Conservation (phyloP, 1,284 basidiomycete species). For the Pseudozyma hubeiensis region DNA sequence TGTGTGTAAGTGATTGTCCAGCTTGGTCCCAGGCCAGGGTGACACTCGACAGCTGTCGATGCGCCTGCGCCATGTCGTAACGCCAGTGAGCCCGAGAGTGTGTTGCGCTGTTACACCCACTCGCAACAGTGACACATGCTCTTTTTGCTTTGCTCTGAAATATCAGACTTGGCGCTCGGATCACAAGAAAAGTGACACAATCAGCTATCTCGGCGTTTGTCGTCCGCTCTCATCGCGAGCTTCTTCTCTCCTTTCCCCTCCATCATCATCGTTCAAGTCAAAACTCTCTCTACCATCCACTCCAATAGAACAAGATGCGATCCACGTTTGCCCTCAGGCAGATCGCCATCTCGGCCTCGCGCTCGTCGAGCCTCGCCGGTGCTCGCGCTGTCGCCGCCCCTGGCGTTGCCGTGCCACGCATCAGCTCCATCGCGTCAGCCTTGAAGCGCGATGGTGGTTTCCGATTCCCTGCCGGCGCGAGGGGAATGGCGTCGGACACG, state of each 20-base stretch:
- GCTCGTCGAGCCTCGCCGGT: conserved; percentile 27
- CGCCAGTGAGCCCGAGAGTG: neutral
- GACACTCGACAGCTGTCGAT: neutral
- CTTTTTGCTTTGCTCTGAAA: too few relatives aligned
- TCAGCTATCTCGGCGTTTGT: neutral
- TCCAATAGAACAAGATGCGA: conserved; percentile 30
- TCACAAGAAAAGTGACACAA: neutral
- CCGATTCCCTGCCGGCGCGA: conserved; percentile 20
- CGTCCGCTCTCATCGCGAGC: neutral
- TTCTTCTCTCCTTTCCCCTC: conserved; percentile 1
- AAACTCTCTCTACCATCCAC: neutral
- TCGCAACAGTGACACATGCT: too few relatives aligned
- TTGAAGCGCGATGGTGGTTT: conserved; percentile 17
- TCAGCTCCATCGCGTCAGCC: conserved; percentile 16
- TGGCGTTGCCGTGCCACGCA: conserved; percentile 13
- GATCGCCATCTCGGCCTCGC: conserved; percentile 41
- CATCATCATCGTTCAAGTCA: conserved; percentile 2
- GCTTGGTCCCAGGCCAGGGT: neutral
- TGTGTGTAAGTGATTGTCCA: neutral
- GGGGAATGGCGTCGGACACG: conserved; percentile 23
- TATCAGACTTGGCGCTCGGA: too few relatives aligned
- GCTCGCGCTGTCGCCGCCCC: conserved; percentile 18
- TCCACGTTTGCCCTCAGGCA: conserved; percentile 44
- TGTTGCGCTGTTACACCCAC: too few relatives aligned
- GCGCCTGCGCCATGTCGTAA: conserved; percentile 1